phyloP scores from a whole-genome alignment of 2,329 filamentous ascomycete genomes.

The Hypoxylon sp. region DNA sequence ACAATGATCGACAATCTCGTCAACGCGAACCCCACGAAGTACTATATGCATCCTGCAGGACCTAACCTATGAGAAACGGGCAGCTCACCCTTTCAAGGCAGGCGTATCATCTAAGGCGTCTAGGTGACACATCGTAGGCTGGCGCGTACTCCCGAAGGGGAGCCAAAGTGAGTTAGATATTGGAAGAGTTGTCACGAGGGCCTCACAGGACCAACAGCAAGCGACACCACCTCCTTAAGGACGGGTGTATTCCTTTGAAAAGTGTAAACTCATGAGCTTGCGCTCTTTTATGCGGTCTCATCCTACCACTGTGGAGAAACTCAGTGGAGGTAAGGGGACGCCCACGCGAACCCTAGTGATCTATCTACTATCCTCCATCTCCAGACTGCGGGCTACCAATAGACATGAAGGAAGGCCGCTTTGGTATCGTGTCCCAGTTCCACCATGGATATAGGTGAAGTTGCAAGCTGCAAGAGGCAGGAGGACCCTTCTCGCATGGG shows the following conservation, averaged over 20 bases:
- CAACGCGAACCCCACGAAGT: constrained; percentile 23
- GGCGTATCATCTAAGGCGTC: background rate
- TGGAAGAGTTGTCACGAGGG: background rate
- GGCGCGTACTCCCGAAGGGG: background rate
- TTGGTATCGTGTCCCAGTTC: background rate
- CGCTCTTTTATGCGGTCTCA: background rate
- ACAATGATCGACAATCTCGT: constrained; percentile 23
- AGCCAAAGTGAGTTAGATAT: background rate
- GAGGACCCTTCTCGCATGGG: constrained; percentile 12
- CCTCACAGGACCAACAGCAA: background rate
- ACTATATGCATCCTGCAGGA: constrained; percentile 20
- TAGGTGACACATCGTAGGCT: background rate
- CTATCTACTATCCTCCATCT: background rate
- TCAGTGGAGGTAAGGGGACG: background rate
- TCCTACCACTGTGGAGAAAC: background rate
- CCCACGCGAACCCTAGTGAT: background rate
- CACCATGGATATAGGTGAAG: background rate
- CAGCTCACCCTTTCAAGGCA: background rate
- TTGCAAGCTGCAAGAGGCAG: background rate
- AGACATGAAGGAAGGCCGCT: background rate
- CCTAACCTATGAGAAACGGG: constrained; percentile 16
- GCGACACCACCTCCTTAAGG: background rate
- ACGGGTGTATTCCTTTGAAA: background rate
- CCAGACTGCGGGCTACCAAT: too few species aligned
- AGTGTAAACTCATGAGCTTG: background rate